Evolutionary conservation across 1,139 yeast genomes (phyloP), one percentile per base, ranked within the genome.

Genomic region (Barnettozyma hawaiiensis): DNA sequence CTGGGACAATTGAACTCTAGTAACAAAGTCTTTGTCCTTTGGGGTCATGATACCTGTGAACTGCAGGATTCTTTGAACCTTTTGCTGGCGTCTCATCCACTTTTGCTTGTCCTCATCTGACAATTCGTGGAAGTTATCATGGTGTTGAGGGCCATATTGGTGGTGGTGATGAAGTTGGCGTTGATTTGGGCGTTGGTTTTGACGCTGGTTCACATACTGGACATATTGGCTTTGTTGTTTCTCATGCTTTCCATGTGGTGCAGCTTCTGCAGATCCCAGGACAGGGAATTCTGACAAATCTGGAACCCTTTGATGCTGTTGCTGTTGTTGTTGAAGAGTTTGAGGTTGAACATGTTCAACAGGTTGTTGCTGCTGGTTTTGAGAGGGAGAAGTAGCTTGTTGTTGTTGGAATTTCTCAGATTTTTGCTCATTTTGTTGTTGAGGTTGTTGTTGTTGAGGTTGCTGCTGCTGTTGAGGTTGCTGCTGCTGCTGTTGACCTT

Each of bases 41-140:
- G 96, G 95, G 54, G 90, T 86, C 98, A 92, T 92, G 51, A 92
- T 78, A 47, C 97, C 97, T 22, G 95, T 85, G 66, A 83, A 85
- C 58, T 78, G 81, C 64, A 85, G 75, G 54, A 87, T 85, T 52
- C 85, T 76, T 28, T 83, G 78, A 33, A 84, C 90, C 62, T 86
- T 85, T 47, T 82, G 84, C 53, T 84, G 89, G 68, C 95, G 83
- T 43, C 70, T 72, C 41, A 81, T 74, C 48, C 81, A 70, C 52
- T 80, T 65, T 49, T 75, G 69, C 54, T 70, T 67, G 55, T 75
- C 79, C 48, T 74, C 78, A n/a, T 73, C 73, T 7, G 72, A 57
- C 53, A 74, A 57, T 20, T 62, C 62, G 38, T 50, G 51, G 44
- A 55, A 55, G 35, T 52, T 53, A 18, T 53, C 58, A 39, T 50